phyloP scores from a whole-genome alignment of 306 rosid species.

The Styphnolobium japonicum region DNA sequence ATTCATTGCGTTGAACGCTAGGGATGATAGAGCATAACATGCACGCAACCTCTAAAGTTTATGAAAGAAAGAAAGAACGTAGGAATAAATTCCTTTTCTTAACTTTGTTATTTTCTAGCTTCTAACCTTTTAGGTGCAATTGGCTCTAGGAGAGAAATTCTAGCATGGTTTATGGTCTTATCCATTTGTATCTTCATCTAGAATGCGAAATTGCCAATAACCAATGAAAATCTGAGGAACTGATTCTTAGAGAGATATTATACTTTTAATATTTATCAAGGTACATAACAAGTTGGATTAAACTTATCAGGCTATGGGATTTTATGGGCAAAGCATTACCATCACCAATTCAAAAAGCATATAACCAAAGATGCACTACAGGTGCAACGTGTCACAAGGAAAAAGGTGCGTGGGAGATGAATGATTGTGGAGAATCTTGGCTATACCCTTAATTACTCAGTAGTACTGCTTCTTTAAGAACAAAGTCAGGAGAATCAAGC shows the following conservation, averaged over 20 bases:
- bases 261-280: not conserved
- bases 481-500: slow-evolving; percentile 32
- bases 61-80: slow-evolving; percentile 28
- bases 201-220: slow-evolving; percentile 27
- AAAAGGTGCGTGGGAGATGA: slow-evolving; percentile 29
- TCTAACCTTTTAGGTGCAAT: slow-evolving; percentile 18
- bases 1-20: slow-evolving; percentile 17
- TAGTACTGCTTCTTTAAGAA: not conserved
- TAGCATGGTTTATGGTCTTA: slow-evolving; percentile 15
- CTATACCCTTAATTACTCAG: not conserved
- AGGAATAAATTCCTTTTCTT: slow-evolving; percentile 42
- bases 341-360: not conserved
- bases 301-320: not conserved
- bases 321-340: not conserved
- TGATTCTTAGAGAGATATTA: slow-evolving; percentile 12
- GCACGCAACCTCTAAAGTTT: slow-evolving; percentile 34
- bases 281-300: not conserved
- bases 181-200: slow-evolving; percentile 33
- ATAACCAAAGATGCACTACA: not conserved
- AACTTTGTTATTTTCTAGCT: slow-evolving; percentile 18
- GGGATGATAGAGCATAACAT: slow-evolving; percentile 26
- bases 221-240: slow-evolving; percentile 2
- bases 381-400: slow-evolving; percentile 19
- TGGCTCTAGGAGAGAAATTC: slow-evolving; percentile 24
- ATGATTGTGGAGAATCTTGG: slow-evolving; percentile 33